These are phyloP conservation scores for Saccharum officinarum DNA, from an alignment of 176 grass and related monocot species.

Conservation along the genomic window DNA sequence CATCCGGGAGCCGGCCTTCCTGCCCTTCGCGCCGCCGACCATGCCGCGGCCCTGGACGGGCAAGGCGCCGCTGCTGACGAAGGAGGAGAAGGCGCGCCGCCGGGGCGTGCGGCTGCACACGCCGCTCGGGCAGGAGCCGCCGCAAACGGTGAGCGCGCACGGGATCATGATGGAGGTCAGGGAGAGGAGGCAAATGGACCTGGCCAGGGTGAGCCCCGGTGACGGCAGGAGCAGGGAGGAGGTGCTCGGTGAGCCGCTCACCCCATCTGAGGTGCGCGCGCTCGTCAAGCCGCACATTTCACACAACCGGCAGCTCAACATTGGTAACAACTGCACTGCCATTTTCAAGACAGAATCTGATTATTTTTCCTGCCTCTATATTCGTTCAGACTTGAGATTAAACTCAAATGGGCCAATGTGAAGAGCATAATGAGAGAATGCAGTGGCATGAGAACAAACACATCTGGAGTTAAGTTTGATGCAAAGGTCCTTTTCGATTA, in stretches of 20 bases:
- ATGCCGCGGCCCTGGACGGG: slow-evolving; percentile 99
- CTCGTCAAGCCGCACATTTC: slow-evolving; percentile 78
- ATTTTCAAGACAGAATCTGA: background rate
- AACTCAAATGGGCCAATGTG: background rate
- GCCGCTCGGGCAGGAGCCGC: slow-evolving; percentile 63
- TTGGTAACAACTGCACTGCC: slow-evolving; percentile 55
- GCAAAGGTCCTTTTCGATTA: background rate
- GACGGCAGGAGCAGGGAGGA: slow-evolving; percentile 76
- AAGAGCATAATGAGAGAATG: background rate
- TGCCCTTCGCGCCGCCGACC: slow-evolving; percentile 89
- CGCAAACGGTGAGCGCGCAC: slow-evolving; percentile 37
- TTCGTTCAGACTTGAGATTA: background rate
- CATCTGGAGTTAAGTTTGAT: slow-evolving; percentile 1
- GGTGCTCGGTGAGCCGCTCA: slow-evolving; percentile 80
- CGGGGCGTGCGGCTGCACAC: slow-evolving; percentile 71
- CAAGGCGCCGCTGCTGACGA: slow-evolving; percentile 85
- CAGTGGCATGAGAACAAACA: background rate
- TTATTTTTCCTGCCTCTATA: background rate
- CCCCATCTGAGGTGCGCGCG: slow-evolving; percentile 49
- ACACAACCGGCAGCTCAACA: slow-evolving; percentile 86
- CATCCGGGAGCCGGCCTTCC: slow-evolving; percentile 95
- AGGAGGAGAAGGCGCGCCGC: slow-evolving; percentile 89
- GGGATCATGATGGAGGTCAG: slow-evolving; percentile 71
- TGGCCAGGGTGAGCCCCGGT: slow-evolving; percentile 52
- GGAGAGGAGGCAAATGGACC: slow-evolving; percentile 55